Percentiles rank a stretch among this genome's conserved stretches.
These are phyloP conservation scores for Suillus subalutaceus DNA, from an alignment of 768 basidiomycete genomes.

Conservation along the genomic window DNA sequence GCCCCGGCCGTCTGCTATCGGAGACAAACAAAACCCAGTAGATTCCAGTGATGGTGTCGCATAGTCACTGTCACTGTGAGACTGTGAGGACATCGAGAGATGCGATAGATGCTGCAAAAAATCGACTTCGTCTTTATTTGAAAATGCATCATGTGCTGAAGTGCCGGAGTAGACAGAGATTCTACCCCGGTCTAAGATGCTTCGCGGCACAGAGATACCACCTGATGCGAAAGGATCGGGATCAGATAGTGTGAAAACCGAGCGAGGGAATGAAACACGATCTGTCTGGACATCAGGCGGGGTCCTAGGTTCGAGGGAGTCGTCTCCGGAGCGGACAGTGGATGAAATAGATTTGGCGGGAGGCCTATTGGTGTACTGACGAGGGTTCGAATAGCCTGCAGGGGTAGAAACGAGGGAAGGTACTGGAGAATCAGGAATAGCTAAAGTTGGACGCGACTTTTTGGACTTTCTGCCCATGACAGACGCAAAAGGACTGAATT, in stretches of 20 bases:
- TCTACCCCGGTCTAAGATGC: constrained; percentile 45
- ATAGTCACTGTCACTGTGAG: constrained; percentile 31
- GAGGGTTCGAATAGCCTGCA: constrained; percentile 23
- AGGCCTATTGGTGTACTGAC: constrained; percentile 40
- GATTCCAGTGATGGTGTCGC: background rate
- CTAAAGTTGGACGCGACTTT: constrained; percentile 51
- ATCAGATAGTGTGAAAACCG: constrained; percentile 65
- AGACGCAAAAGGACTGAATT: constrained; percentile 58
- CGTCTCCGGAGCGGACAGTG: constrained; percentile 50
- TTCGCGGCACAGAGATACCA: constrained; percentile 43
- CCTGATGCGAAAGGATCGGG: constrained; percentile 64
- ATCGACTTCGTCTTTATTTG: constrained; percentile 41
- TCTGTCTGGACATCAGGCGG: constrained; percentile 46
- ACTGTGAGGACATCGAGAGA: constrained; percentile 60
- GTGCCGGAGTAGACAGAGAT: constrained; percentile 57
- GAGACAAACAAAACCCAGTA: constrained; percentile 8
- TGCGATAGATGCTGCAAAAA: constrained; percentile 52
- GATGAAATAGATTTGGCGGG: constrained; percentile 61
- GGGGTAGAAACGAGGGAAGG: constrained; percentile 20
- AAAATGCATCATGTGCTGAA: constrained; percentile 47
- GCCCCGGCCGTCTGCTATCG: constrained; percentile 12
- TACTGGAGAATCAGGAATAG: constrained; percentile 52
- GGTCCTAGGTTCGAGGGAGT: constrained; percentile 56
- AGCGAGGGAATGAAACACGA: constrained; percentile 40
- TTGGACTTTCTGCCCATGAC: constrained; percentile 68